Percentiles rank a stretch among this genome's conserved stretches.
Evolutionary conservation across 805 yeast species (phyloP).

Genomic region (Cyberlindnera meyerae): DNA sequence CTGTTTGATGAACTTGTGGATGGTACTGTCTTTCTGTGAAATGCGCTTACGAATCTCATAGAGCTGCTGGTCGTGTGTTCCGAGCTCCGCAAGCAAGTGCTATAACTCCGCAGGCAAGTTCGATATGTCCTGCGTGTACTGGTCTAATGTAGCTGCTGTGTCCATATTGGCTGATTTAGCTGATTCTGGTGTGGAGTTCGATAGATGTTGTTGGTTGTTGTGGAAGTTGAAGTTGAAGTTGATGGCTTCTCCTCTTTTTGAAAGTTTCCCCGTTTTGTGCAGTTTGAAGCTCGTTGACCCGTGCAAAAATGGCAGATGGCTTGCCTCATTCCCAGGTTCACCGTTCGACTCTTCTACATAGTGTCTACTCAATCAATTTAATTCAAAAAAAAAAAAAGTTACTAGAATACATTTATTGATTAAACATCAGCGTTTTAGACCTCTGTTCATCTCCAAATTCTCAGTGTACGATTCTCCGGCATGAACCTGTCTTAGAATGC

Average conservation of each 20-base stretch:
- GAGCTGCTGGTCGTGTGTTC: slow-evolving; percentile 59
- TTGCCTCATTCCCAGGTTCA: no score
- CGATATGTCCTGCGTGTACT: slow-evolving; percentile 65
- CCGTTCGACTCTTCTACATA: no score
- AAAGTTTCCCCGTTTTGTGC: no score
- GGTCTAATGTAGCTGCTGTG: slow-evolving; percentile 79
- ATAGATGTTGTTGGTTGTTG: background rate
- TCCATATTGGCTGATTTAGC: slow-evolving; percentile 58
- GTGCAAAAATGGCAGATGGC: background rate
- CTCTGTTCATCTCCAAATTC: background rate
- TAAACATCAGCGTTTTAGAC: background rate
- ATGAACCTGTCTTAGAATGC: no score
- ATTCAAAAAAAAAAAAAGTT: background rate
- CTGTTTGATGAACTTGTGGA: slow-evolving; percentile 77
- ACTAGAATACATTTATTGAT: background rate
- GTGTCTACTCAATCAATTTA: no score
- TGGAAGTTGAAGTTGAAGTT: no score
- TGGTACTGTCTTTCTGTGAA: slow-evolving; percentile 66
- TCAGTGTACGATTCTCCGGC: background rate
- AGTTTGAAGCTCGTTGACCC: background rate
- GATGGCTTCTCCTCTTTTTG: no score
- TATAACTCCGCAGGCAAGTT: slow-evolving; percentile 86
- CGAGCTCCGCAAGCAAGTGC: slow-evolving; percentile 73
- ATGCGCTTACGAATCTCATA: slow-evolving; percentile 63
- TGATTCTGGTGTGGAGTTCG: no score